Conservation (phyloP, 2,329 filamentous ascomycete species). For the Keithomyces neogunnii region DNA sequence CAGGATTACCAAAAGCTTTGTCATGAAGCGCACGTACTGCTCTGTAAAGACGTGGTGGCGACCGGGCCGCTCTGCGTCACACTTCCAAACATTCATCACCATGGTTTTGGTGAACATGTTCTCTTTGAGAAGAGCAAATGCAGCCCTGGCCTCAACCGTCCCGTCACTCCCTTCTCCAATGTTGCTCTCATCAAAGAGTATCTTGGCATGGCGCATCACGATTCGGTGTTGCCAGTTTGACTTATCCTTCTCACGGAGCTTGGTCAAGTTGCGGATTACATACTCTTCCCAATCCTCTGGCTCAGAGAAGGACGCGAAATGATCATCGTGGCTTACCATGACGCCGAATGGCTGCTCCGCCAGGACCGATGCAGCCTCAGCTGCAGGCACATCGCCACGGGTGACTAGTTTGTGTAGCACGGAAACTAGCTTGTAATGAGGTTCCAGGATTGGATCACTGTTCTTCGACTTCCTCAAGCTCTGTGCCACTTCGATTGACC, state of each 20-base stretch:
- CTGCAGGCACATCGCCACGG: slow-evolving; percentile 36
- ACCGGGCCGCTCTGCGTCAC: slow-evolving; percentile 73
- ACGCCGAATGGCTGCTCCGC: slow-evolving; percentile 47
- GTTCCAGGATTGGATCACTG: slow-evolving; percentile 76
- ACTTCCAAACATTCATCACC: slow-evolving; percentile 91
- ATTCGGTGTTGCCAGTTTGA: slow-evolving; percentile 94
- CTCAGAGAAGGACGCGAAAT: slow-evolving; percentile 25
- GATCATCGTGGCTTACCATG: slow-evolving; percentile 22
- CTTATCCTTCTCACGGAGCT: slow-evolving; percentile 66
- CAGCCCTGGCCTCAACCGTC: slow-evolving; percentile 62
- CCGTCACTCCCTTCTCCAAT: slow-evolving; percentile 31
- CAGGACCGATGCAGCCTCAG: slow-evolving; percentile 42
- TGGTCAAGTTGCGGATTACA: slow-evolving; percentile 41
- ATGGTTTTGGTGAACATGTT: slow-evolving; percentile 87
- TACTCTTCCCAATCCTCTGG: slow-evolving; percentile 53
- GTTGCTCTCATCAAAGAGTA: slow-evolving; percentile 41
- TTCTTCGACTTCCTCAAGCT: slow-evolving; percentile 45
- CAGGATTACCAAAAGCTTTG: slow-evolving; percentile 63
- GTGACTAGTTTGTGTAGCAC: slow-evolving; percentile 73
- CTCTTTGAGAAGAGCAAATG: slow-evolving; percentile 67
- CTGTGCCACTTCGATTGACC: slow-evolving; percentile 40
- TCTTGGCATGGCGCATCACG: slow-evolving; percentile 61
- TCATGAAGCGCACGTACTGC: slow-evolving; percentile 77
- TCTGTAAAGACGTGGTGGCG: slow-evolving; percentile 89
- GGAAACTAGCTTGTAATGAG: slow-evolving; percentile 84